Evolutionary conservation across 176 grass and related monocot genomes (phyloP).

Genomic region (Microstegium vimineum): DNA sequence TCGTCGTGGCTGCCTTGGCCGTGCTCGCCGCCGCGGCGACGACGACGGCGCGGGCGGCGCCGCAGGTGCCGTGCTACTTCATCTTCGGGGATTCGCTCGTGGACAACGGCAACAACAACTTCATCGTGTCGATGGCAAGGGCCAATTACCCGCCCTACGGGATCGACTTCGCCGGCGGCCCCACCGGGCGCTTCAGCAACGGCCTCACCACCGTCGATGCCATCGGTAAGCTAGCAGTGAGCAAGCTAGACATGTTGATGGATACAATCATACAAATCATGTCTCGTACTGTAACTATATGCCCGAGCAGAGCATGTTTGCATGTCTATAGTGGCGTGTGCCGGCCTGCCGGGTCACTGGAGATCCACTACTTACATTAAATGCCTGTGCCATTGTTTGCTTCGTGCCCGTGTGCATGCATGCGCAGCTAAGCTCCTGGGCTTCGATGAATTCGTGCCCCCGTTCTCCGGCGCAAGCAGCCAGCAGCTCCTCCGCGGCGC

Average conservation of each 20-base stretch:
- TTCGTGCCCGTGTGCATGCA: neutral
- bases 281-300: too few species aligned
- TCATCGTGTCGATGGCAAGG: slow-evolving; percentile 72
- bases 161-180: slow-evolving; percentile 72
- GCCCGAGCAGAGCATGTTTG: neutral
- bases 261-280: too few species aligned
- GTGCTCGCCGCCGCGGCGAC: neutral
- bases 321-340: neutral
- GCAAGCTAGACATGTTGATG: too few species aligned
- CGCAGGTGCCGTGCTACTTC: slow-evolving; percentile 90
- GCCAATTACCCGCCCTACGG: slow-evolving; percentile 89
- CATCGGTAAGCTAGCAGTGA: slow-evolving; percentile 46
- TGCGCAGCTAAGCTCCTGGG: slow-evolving; percentile 73
- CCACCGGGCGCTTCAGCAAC: slow-evolving; percentile 78
- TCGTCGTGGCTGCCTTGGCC: neutral
- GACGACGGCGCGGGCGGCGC: neutral
- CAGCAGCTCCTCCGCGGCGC: slow-evolving; percentile 62
- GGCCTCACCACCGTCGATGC: slow-evolving; percentile 81
- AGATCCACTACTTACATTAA: neutral
- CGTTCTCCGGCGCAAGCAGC: slow-evolving; percentile 53
- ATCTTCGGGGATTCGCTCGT: slow-evolving; percentile 91
- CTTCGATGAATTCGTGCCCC: slow-evolving; percentile 67
- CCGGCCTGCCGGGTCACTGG: neutral
- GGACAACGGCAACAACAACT: slow-evolving; percentile 93
- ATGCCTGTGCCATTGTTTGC: neutral